A percentile compares a stretch with the other conserved stretches of the same genome.
These are phyloP conservation scores for Hemileccinum rubropunctum DNA, from an alignment of 768 basidiomycete species.

Conservation along the genomic window DNA sequence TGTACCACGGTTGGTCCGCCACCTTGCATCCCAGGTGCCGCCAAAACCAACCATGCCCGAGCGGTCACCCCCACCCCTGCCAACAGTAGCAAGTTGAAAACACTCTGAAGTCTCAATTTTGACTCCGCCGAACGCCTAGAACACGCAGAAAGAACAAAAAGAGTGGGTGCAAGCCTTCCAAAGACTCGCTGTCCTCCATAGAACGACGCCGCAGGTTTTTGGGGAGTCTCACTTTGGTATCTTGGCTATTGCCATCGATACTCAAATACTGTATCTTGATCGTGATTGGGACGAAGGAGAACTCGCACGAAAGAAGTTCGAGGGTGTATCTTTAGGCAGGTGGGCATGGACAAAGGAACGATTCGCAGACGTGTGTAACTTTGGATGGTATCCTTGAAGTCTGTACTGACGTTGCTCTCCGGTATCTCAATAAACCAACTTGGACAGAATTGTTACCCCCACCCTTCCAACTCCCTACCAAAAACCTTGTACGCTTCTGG, in stretches of 20 bases:
- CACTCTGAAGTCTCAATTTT: conserved; percentile 69
- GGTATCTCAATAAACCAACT: conserved; percentile 93
- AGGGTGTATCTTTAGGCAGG: conserved; percentile 58
- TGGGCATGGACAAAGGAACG: conserved; percentile 65
- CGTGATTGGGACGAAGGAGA: conserved; percentile 63
- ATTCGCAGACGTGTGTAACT: conserved; percentile 56
- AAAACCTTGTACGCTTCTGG: conserved; percentile 87
- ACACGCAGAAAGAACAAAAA: too few relatives aligned
- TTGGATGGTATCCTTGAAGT: too few relatives aligned
- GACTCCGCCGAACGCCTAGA: conserved; percentile 43
- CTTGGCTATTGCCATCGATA: too few relatives aligned
- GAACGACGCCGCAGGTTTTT: conserved; percentile 66
- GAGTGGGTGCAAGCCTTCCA: conserved; percentile 74
- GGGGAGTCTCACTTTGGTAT: conserved; percentile 51
- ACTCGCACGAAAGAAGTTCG: conserved; percentile 68
- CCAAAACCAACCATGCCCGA: conserved; percentile 15
- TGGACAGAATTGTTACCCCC: conserved; percentile 92
- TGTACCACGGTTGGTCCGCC: conserved; percentile 20
- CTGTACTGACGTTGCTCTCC: neutral
- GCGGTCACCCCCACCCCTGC: conserved; percentile 5
- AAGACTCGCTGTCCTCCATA: conserved; percentile 72
- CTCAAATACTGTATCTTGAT: conserved; percentile 49
- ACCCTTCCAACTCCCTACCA: conserved; percentile 78
- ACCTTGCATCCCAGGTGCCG: conserved; percentile 18
- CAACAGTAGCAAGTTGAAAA: conserved; percentile 1